These are phyloP conservation scores for Xylaria polymorpha DNA, from an alignment of 2,329 filamentous ascomycete genomes.

Conservation along the genomic window DNA sequence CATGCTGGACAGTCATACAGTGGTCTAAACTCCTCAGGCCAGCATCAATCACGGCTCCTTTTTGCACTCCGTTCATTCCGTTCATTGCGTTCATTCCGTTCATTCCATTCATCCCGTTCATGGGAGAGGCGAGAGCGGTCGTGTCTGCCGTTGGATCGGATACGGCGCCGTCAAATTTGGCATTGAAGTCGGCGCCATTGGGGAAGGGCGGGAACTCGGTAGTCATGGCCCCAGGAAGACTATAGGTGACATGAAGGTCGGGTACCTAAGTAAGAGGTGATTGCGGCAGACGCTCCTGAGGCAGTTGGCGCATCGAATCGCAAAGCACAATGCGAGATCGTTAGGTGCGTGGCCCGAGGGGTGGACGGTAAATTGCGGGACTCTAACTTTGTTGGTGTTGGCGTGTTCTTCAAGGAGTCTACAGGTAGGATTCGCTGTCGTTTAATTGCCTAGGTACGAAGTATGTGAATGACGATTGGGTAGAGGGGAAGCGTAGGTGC, in stretches of 20 bases:
- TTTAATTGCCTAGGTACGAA: conserved; percentile 25
- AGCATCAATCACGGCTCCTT: conserved; percentile 67
- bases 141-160: conserved; percentile 20
- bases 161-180: conserved; percentile 37
- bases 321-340: conserved; percentile 11
- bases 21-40: conserved; percentile 84
- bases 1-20: conserved; percentile 60
- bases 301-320: conserved; percentile 39
- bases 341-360: not conserved
- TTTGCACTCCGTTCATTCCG: conserved; percentile 33
- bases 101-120: not conserved
- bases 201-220: conserved; percentile 46
- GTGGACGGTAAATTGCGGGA: not conserved
- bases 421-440: not conserved
- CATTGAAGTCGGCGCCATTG: conserved; percentile 50
- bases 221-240: conserved; percentile 49
- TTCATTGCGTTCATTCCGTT: not conserved
- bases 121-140: conserved; percentile 12
- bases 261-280: conserved; percentile 11
- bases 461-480: not conserved
- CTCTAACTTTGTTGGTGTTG: not conserved
- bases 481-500: not conserved
- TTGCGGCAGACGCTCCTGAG: conserved; percentile 18
- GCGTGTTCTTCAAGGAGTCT: conserved; percentile 8
- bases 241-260: conserved; percentile 37